Base-by-base conservation (phyloP, 2,329 filamentous ascomycete genomes). In the Tolypocladium sp. region DNA sequence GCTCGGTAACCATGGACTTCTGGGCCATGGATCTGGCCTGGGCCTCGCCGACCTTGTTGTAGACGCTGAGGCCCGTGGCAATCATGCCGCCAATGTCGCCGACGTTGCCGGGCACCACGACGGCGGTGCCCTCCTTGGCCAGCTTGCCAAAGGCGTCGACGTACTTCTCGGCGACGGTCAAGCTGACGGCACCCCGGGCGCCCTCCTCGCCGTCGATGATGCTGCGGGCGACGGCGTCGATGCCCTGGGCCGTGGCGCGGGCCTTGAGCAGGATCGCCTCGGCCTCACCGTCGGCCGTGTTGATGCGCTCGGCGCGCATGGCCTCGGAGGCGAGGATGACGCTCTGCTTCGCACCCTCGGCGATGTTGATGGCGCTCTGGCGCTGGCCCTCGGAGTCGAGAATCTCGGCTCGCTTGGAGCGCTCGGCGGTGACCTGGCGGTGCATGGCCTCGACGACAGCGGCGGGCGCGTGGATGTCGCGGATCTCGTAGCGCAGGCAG, bases 391-490 rank as follows among this genome's bases (percentile, higher is more conserved):
- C 94, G 0, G 91, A 96, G 60, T 99, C 94, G 55, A 99, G 82
- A 68, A 99, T 99, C 78, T 99, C 94, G 59, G 94, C 94, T 64
- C 94, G 89, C 83, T 99, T 99, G 69, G 90, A 95, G 49, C 94
- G 89, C 79, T 99, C 94, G 22, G 94, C 94, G 0, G 94, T 97
- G 56, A 99, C 94, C 74, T 97, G 93, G 64, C 94, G 85, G 79
- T 99, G 94, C 94, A 99, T 99, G 68, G 94, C 94, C 68, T 92
- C 91, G 61, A 97, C 93, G 15, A 99, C 94, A 56, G 89, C 89
- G 38, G 88, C 90, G 2, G 94, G 94, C 0, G 94, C 94, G 76
- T 99, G 94, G 69, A 99, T 99, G 74, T 99, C 94, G 66, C 94
- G 84, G 72, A 99, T 99, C 76, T 99, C 94, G 79, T 99, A 99